Base-by-base conservation (phyloP, 768 basidiomycete genomes). In the Amanita muscaria region DNA sequence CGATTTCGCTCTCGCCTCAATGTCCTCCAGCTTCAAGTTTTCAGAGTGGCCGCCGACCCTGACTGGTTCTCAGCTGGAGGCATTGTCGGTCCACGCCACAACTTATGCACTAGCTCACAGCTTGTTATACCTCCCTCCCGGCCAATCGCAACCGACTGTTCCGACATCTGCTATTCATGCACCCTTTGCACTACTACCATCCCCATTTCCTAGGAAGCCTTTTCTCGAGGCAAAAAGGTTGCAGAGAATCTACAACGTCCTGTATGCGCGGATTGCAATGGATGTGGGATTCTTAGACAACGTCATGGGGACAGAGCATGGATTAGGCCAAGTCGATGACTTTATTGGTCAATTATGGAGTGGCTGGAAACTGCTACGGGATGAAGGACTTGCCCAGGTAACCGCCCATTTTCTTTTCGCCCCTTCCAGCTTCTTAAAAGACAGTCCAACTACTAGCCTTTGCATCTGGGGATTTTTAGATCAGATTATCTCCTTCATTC, bases 401-500 rank as follows among this genome's bases (percentile, higher is more conserved):
- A 41, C 53, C 30, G 21, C 21, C 36, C 5, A n/a, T 4, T 33
- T 27, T 37, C 34, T 31, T 46, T 27, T n/a, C n/a, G n/a, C n/a
- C n/a, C n/a, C n/a, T n/a, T n/a, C n/a, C n/a, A n/a, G 12, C 18
- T 8, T 25, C 16, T 1, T 5, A 10, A 9, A 14, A 4, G 2
- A 22, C 18, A 38, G n/a, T 15, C 24, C 25, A 16, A 19, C 40
- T 25, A 2, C 19, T 48, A 97, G 92, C 76, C 79, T 0, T 65
- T 88, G 36, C 87, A 96, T 49, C 74, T 98, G 5, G 92, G 93
- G 15, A 64, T 99, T 15, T 96, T 94, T 64, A 74, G 94, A 44
- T 96, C 92, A 8, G 94, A 99, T 65, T 99, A 97, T 63, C 69
- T 98, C 23, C 64, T 97, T 16, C 90, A 99, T 52, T 61, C 69